Base-by-base conservation (phyloP, 2,329 filamentous ascomycete genomes). In the Fusarium sp. region DNA sequence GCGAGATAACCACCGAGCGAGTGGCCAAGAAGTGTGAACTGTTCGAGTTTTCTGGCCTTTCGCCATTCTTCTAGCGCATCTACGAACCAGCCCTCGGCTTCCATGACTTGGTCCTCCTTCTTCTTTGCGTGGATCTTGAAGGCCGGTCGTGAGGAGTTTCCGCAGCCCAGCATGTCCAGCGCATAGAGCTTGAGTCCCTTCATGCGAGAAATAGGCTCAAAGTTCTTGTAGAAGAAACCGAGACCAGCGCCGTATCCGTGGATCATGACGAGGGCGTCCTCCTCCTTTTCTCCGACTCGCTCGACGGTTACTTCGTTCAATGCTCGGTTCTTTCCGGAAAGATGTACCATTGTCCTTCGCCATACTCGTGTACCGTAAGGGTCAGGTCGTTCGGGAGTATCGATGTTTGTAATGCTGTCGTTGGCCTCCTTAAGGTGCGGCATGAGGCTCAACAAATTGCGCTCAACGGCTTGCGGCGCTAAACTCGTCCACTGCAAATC, bases 211-310 rank as follows among this genome's bases (percentile, higher is more conserved):
- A 99, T 84, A 11, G 92, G 91, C 82, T 99, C 96, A 69, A 97
- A 98, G 81, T 99, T 99, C 84, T 96, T 96, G 87, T 98, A 99
- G 87, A 97, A 99, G 84, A 99, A 98, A 28, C 96, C 96, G 2
- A 99, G 88, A 1, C 96, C 96, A 5, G 96, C 96, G 53, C 96
- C 96, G 82, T 99, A 99, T 70, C 96, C 96, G 81, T 99, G 96
- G 9, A 99, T 86, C 90, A 99, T 97, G 50, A 99, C 96, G 22
- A 99, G 87, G 48, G 94, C 96, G 79, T 98, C 92, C 53, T 97
- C 92, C 1, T 90, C 89, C 9, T 91, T 83, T 80, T 98, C 95
- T 41, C 91, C 94, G 2, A 94, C 84, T 56, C 95, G 89, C 84
- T 98, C 94, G 5, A 99, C 90, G 2, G 93, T 95, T 81, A 98